Conservation (phyloP, 2,329 filamentous ascomycete genomes). For the Colletotrichum filicis region DNA sequence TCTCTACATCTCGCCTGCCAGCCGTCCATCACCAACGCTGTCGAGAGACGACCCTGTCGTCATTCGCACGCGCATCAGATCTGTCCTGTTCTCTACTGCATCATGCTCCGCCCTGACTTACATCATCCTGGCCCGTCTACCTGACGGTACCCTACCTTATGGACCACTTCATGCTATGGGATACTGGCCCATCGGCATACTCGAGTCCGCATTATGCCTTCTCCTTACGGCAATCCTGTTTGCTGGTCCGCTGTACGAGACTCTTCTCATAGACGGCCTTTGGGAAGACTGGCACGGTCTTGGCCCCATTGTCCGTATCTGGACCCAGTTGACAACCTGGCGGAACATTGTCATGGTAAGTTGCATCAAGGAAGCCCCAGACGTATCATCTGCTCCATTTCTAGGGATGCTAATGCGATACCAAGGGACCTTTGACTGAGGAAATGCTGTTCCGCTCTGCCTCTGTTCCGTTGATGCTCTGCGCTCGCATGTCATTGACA, state of each 20-base stretch:
- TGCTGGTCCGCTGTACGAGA: conserved; percentile 84
- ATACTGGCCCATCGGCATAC: conserved; percentile 78
- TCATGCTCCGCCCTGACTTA: conserved; percentile 75
- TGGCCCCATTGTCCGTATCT: conserved; percentile 65
- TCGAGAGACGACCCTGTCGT: conserved; percentile 90
- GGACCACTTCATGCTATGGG: conserved; percentile 78
- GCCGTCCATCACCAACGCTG: conserved; percentile 81
- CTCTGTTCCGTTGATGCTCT: conserved; percentile 83
- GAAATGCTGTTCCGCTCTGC: conserved; percentile 93
- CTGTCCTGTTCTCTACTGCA: conserved; percentile 80
- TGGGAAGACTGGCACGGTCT: conserved; percentile 74
- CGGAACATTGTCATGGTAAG: conserved; percentile 87
- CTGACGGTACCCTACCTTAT: conserved; percentile 57
- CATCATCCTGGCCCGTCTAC: conserved; percentile 62
- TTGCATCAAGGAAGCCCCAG: conserved; percentile 35
- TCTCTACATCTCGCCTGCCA: conserved; percentile 85
- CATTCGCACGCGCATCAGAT: conserved; percentile 86
- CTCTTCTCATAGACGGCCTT: conserved; percentile 75
- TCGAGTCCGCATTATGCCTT: conserved; percentile 73
- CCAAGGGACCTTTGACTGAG: conserved; percentile 87
- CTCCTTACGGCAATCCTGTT: conserved; percentile 83
- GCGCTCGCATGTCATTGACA: conserved; percentile 67
- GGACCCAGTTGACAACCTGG: conserved; percentile 83
- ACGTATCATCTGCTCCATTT: not conserved
- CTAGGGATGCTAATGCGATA: not conserved